Percentiles rank a stretch among this genome's conserved stretches.
Conservation (phyloP, 768 basidiomycete genomes). For the Tulasnella sp. region DNA sequence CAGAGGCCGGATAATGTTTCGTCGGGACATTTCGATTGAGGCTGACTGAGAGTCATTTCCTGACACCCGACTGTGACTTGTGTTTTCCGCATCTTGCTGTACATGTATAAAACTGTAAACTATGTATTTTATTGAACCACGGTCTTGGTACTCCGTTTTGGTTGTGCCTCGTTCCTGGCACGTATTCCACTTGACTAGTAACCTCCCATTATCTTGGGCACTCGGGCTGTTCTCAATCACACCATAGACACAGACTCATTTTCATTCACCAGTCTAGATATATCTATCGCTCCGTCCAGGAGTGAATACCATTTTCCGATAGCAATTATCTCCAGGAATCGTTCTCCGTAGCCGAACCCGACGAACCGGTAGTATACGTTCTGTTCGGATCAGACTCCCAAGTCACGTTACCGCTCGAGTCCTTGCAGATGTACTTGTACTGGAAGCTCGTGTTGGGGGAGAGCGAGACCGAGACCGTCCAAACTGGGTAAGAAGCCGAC, state of each 20-base stretch:
- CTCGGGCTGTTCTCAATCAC: neutral
- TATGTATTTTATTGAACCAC: no score
- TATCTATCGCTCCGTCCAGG: neutral
- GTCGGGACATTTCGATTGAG: no score
- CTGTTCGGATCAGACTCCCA: slow-evolving; percentile 61
- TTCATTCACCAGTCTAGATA: neutral
- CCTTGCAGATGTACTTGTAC: slow-evolving; percentile 66
- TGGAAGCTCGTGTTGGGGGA: slow-evolving; percentile 47
- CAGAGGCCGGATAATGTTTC: no score
- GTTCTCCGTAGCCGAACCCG: slow-evolving; percentile 37
- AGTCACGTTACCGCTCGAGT: slow-evolving; percentile 43
- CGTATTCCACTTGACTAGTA: no score
- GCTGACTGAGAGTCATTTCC: no score
- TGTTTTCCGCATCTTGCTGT: no score
- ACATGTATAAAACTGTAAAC: no score
- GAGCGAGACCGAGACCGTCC: slow-evolving; percentile 37
- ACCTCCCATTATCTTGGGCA: no score
- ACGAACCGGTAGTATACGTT: slow-evolving; percentile 37
- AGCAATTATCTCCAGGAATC: slow-evolving; percentile 40
- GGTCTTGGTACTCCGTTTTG: no score
- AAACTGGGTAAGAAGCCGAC: slow-evolving; percentile 31
- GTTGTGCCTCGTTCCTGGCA: no score
- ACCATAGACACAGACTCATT: neutral
- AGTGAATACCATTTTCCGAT: neutral
- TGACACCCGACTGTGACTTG: no score